Evolutionary conservation across 176 grass and related monocot genomes (phyloP), one percentile per base, ranked within the genome.

Genomic region (Poa pratensis): DNA sequence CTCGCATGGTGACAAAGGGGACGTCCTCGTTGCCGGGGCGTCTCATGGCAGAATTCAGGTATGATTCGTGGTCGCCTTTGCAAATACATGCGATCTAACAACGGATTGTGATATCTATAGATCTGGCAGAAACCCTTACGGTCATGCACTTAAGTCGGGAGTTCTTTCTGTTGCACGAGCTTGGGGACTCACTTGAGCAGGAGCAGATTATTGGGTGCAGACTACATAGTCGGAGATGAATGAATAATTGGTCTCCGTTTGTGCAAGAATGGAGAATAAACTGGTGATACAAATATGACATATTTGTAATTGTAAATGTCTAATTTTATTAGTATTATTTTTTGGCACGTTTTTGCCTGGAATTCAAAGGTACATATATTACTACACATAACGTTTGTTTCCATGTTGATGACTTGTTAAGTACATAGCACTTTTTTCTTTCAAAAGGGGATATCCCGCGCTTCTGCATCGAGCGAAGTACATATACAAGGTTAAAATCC

Each of bases 31-130:
- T n/a, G n/a, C n/a, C n/a, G n/a, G n/a, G n/a, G n/a, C 88, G 26
- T 94, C 88, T 1, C 83, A 91, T 54, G 92, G 88, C 37, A 90
- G 53, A 27, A 88, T 94, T 54, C 92, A 91, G 92, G 89, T 93
- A 40, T 37, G 22, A 1, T 49, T 59, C 12, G 1, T 15, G 49
- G 10, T 61, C 42, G 3, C 6, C 28, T 18, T 13, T 16, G 1
- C 20, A 5, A 71, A 42, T 35, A 35, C 34, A 35, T 35, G 34
- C 5, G 5, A 4, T 35, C 34, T 35, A 35, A 35, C 34, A 3
- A 3, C 1, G 3, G 61, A 18, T 40, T 80, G 69, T 14, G 5
- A 35, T 37, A 77, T 72, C 27, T 19, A 32, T 17, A 0, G 22
- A 22, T 1, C 16, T 75, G 40, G 11, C 8, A 2, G 22, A 62